Percentiles rank a stretch among this genome's conserved stretches.
Conservation (phyloP, 2,329 filamentous ascomycete genomes). For the Reticulascus tulasneorum region DNA sequence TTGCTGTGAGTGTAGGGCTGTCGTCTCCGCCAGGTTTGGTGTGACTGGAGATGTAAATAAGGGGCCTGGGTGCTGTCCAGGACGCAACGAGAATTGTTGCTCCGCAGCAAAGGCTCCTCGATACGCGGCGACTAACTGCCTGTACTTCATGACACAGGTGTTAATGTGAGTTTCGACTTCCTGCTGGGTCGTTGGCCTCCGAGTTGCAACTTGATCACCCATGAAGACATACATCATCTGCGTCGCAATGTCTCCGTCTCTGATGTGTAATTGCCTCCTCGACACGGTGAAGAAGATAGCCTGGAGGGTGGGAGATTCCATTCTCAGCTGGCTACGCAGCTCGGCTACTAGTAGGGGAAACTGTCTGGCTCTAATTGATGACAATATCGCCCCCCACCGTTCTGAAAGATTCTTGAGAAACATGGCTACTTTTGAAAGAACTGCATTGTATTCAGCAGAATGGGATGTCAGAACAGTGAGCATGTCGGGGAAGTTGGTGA, state of each 20-base stretch:
- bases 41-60: too few species aligned
- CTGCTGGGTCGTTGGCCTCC: neutral
- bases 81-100: too few species aligned
- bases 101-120: too few species aligned
- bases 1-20: too few species aligned
- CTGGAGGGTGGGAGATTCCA: slow-evolving; percentile 50
- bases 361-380: slow-evolving; percentile 28
- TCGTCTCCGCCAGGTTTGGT: too few species aligned
- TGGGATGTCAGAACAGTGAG: slow-evolving; percentile 16
- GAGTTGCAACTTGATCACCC: neutral
- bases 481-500: slow-evolving; percentile 31
- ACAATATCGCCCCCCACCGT: slow-evolving; percentile 32
- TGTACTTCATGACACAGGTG: too few species aligned
- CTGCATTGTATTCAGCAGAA: too few species aligned
- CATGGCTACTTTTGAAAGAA: slow-evolving; percentile 35
- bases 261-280: slow-evolving; percentile 40
- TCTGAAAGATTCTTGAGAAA: slow-evolving; percentile 41
- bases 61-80: too few species aligned
- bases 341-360: slow-evolving; percentile 57
- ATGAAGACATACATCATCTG: slow-evolving; percentile 32
- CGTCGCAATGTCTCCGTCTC: slow-evolving; percentile 27
- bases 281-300: slow-evolving; percentile 49
- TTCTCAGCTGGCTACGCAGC: slow-evolving; percentile 39
- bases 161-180: too few species aligned
- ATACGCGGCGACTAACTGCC: too few species aligned